Evolutionary conservation across 164 flowering plant species (phyloP).

Genomic region (Platanus orientalis): DNA sequence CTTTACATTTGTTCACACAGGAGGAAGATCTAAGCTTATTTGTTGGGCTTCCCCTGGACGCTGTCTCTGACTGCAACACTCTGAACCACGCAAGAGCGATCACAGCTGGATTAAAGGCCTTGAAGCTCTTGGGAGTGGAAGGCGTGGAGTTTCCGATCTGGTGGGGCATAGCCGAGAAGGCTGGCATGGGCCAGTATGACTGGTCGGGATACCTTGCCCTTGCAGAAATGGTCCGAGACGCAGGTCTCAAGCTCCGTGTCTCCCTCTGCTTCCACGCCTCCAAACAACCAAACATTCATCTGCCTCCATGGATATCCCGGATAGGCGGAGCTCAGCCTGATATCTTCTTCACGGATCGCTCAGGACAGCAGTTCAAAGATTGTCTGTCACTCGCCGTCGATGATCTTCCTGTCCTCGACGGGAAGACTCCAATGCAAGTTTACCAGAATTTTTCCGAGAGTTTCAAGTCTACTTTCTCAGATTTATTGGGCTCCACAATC

Average conservation of each 20-base stretch:
- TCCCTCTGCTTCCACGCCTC: slow-evolving; percentile 79
- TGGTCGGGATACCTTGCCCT: slow-evolving; percentile 78
- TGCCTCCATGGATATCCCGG: slow-evolving; percentile 75
- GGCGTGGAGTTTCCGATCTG: slow-evolving; percentile 92
- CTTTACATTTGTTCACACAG: slow-evolving; percentile 7
- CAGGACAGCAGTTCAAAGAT: slow-evolving; percentile 52
- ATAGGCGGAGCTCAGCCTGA: slow-evolving; percentile 56
- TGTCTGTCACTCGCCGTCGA: slow-evolving; percentile 77
- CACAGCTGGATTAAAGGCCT: slow-evolving; percentile 68
- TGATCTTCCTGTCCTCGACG: slow-evolving; percentile 68
- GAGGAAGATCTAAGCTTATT: slow-evolving; percentile 37
- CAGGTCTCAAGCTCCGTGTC: slow-evolving; percentile 74
- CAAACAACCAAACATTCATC: slow-evolving; percentile 35
- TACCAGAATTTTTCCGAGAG: slow-evolving; percentile 62
- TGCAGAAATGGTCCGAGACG: slow-evolving; percentile 71
- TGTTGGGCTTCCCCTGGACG: slow-evolving; percentile 81
- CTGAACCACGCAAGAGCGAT: slow-evolving; percentile 71
- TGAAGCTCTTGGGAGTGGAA: slow-evolving; percentile 86
- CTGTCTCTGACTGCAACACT: slow-evolving; percentile 51
- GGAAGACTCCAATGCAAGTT: slow-evolving; percentile 73
- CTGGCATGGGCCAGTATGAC: slow-evolving; percentile 60
- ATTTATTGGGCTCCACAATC: slow-evolving; percentile 73
- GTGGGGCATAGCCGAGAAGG: slow-evolving; percentile 94
- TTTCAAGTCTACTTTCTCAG: slow-evolving; percentile 63
- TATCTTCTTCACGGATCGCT: slow-evolving; percentile 59